A percentile compares a stretch with the other conserved stretches of the same genome.
Evolutionary conservation across 192 early-diverging fungal species (phyloP).

Genomic region (Linnemannia elongata): DNA sequence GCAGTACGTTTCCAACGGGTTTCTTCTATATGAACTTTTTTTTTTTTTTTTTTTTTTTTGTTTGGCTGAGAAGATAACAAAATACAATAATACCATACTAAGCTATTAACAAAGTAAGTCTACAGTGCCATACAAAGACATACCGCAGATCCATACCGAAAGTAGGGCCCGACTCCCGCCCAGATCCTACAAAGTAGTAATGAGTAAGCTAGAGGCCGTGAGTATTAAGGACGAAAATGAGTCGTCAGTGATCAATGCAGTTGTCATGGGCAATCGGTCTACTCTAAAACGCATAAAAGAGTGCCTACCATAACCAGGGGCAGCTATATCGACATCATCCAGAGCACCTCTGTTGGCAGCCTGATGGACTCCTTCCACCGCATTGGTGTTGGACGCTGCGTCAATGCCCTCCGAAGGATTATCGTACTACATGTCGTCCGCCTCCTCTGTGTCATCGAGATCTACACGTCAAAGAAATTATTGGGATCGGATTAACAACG

Average conservation of each 20-base stretch:
- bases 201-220: constrained; percentile 11
- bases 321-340: background rate
- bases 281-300: background rate
- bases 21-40: background rate
- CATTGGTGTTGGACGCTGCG: constrained; percentile 12
- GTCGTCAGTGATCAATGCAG: constrained; percentile 5
- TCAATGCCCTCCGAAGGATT: constrained; percentile 1
- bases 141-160: constrained; percentile 11
- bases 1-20: background rate
- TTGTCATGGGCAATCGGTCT: background rate
- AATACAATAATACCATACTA: background rate
- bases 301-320: constrained; percentile 3
- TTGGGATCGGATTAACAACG: background rate
- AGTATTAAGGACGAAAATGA: background rate
- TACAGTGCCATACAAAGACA: constrained; percentile 6
- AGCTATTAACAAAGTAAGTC: background rate
- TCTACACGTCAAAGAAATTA: background rate
- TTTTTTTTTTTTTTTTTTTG: background rate
- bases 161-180: background rate
- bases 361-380: constrained; percentile 6
- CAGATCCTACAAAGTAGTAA: constrained; percentile 7
- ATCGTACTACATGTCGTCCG: background rate
- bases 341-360: constrained; percentile 11
- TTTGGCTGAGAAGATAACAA: background rate
- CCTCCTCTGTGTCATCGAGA: constrained; percentile 1